Base-by-base conservation (phyloP, 106 monocot genomes). In the Dactylorhiza incarnata region DNA sequence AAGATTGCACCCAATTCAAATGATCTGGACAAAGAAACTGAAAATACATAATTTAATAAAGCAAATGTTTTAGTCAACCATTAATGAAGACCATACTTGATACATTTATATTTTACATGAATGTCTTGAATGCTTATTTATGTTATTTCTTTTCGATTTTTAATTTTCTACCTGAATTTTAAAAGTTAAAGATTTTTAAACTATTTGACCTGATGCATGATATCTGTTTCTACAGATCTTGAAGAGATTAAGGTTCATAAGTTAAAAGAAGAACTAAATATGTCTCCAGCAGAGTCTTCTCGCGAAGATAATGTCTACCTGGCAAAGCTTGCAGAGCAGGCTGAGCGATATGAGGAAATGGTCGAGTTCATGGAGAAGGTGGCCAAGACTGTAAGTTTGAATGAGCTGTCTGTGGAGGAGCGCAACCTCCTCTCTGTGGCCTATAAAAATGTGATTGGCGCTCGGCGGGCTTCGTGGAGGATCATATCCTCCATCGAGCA, bases 401-500 rank as follows among this genome's bases (percentile, higher is more conserved):
- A 87, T 26, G 87, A 87, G 73, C 87, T 87, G 54, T 78, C 83
- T 3, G 87, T 84, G 12, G 87, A 87, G 87, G 87, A 87, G 78
- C 77, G 87, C 58, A 87, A 87, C 72, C 87, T 87, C 48, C 77
- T 87, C 0, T 87, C 87, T 9, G 84, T 87, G 20, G 87, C 87
- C 24, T 87, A 87, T 81, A 87, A 87, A 73, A 87, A 87, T 69
- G 81, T 87, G 68, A 87, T 87, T 23, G 87, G 87, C 0, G 84
- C 87, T 15, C 84, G 87, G 16, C 75, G 87, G 4, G 87, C 87
- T n/a, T 84, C 84, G 25, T 87, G 87, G 87, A 81, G 87, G n/a
- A 87, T 87, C 59, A 84, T 87, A 45, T 87, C 87, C 23, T 87
- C 87, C 54, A 87, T 87, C 49, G 87, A 87, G 84, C 87, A 87